These are phyloP conservation scores for Scolecobasidium constrictum DNA, from an alignment of 2,329 filamentous ascomycete genomes.

Conservation along the genomic window DNA sequence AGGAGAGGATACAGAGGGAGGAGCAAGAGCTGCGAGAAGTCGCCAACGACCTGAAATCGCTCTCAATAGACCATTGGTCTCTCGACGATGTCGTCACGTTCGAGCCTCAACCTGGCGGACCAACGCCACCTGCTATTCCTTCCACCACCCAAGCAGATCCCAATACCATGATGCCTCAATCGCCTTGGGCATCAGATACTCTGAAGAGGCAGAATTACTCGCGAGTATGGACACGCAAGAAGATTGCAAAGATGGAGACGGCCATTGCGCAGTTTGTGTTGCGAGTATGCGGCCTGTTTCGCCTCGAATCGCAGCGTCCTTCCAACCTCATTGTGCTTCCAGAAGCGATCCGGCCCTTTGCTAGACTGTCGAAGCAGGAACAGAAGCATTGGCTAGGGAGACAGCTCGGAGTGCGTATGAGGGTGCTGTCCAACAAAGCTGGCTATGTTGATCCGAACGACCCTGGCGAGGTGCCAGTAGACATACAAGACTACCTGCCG, in stretches of 20 bases:
- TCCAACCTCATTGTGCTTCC: slow-evolving; percentile 6
- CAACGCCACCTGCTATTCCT: slow-evolving; percentile 18
- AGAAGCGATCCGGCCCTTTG: slow-evolving; percentile 2
- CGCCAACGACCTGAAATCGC: slow-evolving; percentile 24
- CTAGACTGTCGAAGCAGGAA: background rate
- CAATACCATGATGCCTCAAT: slow-evolving; percentile 31
- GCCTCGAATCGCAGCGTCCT: background rate
- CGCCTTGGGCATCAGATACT: slow-evolving; percentile 29
- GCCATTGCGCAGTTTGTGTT: slow-evolving; percentile 27
- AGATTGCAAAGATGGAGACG: slow-evolving; percentile 30
- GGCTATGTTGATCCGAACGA: background rate
- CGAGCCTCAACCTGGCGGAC: slow-evolving; percentile 15
- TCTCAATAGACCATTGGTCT: slow-evolving; percentile 15
- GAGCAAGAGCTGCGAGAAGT: background rate
- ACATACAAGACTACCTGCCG: background rate
- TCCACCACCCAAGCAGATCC: slow-evolving; percentile 27
- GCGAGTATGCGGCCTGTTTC: background rate
- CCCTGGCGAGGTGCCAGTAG: background rate
- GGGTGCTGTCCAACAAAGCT: background rate
- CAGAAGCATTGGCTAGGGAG: slow-evolving; percentile 4
- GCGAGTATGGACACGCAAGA: slow-evolving; percentile 28
- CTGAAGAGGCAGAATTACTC: slow-evolving; percentile 20
- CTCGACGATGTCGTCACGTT: slow-evolving; percentile 14
- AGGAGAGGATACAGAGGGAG: background rate
- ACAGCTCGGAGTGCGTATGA: too few species aligned